Evolutionary conservation across 345 rosid species (phyloP), one percentile per base, ranked within the genome.

Genomic region (Triadica sebifera): DNA sequence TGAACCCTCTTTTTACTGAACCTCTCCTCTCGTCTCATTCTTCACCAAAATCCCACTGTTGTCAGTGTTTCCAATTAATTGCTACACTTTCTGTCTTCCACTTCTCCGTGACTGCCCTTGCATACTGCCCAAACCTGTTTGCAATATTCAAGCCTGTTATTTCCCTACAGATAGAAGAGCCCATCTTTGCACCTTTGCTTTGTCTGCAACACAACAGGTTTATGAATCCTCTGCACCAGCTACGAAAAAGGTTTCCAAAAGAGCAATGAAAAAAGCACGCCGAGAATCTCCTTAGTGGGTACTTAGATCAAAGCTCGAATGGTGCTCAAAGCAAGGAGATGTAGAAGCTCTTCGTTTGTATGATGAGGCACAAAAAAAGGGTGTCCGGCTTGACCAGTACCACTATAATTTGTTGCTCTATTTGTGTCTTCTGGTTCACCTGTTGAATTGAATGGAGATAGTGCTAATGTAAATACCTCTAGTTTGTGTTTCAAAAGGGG

Each of bases 371-470:
- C 77, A 77, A 77, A 64, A 66, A 24, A 81, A 80, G 9, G 86
- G 87, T 39, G 74, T 91, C 63, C 71, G 71, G 58, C 87, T 95
- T 59, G 73, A 66, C 17, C 87, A 79, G 55, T 82, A 89, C 61
- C 94, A 91, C 78, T 95, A 91, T 67, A 95, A 92, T 51, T 84
- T 76, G 53, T 45, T 95, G 81, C 91, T 95, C 63, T 93, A 95
- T 83, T 71, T 95, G 58, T 95, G 99, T 77, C 86, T 60, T 67
- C 75, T 69, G 76, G 80, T 75, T 83, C 82, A 57, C 70, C 77
- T 62, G 75, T 24, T 29, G 80, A 81, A 75, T 69, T 61, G 15
- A 66, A 74, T 19, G 86, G 76, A 64, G 65, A 80, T 50, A 81
- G 73, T 57, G 69, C 66, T 73, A 50, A 51, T 4, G 74, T 3